A percentile compares a stretch with the other conserved stretches of the same genome.
phyloP scores from a whole-genome alignment of 2,329 filamentous ascomycete species.

The Aspergillus novofumigatus region DNA sequence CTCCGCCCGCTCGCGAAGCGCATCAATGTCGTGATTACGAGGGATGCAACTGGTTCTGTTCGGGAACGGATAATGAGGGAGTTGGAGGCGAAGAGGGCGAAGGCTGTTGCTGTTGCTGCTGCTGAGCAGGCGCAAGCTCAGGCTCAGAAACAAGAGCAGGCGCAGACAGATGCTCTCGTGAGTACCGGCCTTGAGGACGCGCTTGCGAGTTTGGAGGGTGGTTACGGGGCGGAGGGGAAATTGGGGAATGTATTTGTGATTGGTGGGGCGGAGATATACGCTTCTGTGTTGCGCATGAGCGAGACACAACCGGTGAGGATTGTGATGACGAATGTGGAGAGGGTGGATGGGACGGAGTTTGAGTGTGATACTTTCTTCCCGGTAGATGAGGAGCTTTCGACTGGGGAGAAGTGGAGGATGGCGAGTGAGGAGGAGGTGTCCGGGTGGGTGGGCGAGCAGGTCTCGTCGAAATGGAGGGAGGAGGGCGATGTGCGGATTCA shows the following conservation, averaged over 20 bases:
- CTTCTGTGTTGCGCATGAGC: constrained; percentile 54
- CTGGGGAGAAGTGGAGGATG: constrained; percentile 29
- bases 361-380: constrained; percentile 50
- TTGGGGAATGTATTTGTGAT: constrained; percentile 74
- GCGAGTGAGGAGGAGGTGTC: constrained; percentile 32
- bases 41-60: constrained; percentile 31
- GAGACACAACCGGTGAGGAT: constrained; percentile 26
- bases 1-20: constrained; percentile 77
- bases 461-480: constrained; percentile 41
- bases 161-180: constrained; percentile 44
- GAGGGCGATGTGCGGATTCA: constrained; percentile 49
- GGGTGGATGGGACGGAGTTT: constrained; percentile 28
- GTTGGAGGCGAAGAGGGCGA: constrained; percentile 26
- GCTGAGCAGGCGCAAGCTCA: constrained; percentile 7
- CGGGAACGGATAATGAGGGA: constrained; percentile 31
- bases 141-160: constrained; percentile 18
- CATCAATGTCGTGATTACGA: constrained; percentile 75
- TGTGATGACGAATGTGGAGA: constrained; percentile 39
- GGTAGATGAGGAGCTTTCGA: constrained; percentile 30
- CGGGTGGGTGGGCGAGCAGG: constrained; percentile 41
- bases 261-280: constrained; percentile 83
- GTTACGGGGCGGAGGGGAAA: constrained; percentile 18
- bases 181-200: constrained; percentile 58
- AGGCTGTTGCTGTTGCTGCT: constrained; percentile 11
- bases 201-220: constrained; percentile 38